Percentiles rank a stretch among this genome's conserved stretches.
phyloP scores from a whole-genome alignment of 1,284 basidiomycete genomes.

The Ustilago trichophora region DNA sequence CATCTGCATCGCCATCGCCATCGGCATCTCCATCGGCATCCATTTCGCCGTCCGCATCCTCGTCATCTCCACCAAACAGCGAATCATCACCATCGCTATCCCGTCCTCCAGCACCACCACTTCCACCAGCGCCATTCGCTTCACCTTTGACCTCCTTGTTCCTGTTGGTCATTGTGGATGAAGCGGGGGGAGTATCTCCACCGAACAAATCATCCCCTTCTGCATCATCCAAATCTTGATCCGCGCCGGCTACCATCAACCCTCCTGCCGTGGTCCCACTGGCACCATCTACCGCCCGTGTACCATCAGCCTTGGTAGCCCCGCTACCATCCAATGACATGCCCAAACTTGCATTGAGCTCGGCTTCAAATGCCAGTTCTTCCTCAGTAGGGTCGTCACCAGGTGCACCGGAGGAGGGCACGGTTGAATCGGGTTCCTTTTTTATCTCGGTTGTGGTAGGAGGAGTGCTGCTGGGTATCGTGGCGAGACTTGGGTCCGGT shows the following conservation, averaged over 20 bases:
- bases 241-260: conserved; percentile 34
- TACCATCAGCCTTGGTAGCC: conserved; percentile 22
- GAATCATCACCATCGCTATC: conserved; percentile 47
- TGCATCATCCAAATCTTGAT: too few relatives aligned
- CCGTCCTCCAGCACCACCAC: neutral
- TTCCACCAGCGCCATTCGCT: too few relatives aligned
- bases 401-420: conserved; percentile 6
- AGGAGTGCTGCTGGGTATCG: too few relatives aligned
- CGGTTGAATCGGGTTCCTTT: conserved; percentile 4
- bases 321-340: conserved; percentile 35
- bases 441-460: conserved; percentile 1
- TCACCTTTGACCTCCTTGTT: conserved; percentile 8
- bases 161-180: conserved; percentile 1
- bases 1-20: too few relatives aligned
- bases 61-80: conserved; percentile 43
- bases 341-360: conserved; percentile 46
- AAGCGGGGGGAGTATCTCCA: conserved; percentile 31
- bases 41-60: conserved; percentile 31
- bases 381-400: conserved; percentile 46
- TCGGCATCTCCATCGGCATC: conserved; percentile 57
- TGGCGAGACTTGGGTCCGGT: too few relatives aligned
- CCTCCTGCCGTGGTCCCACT: conserved; percentile 25
- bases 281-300: conserved; percentile 1
- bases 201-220: conserved; percentile 48
- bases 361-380: conserved; percentile 53